A percentile compares a stretch with the other conserved stretches of the same genome.
Evolutionary conservation across 1,284 basidiomycete genomes (phyloP).

Genomic region (Wallemia hederae): DNA sequence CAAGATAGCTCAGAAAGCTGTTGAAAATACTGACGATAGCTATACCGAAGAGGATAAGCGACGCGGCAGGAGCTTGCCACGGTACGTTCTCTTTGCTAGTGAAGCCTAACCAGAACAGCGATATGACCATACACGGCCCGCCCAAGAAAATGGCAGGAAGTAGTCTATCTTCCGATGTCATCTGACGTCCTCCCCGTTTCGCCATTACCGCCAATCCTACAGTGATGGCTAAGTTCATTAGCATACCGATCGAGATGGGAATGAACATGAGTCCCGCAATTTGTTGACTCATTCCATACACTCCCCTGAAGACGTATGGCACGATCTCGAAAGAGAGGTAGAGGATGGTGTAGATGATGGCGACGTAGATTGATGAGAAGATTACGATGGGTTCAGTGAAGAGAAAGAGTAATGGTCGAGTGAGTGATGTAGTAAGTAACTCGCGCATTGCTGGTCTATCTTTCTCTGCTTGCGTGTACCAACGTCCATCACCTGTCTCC

Average conservation of each 20-base stretch:
- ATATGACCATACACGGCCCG: not conserved
- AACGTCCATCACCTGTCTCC: not conserved
- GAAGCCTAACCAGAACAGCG: not conserved
- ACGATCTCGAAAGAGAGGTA: not conserved
- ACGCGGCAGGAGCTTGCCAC: not conserved
- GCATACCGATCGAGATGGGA: not conserved
- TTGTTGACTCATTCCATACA: not conserved
- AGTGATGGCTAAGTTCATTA: not conserved
- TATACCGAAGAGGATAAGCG: not conserved
- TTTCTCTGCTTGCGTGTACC: not conserved
- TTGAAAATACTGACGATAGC: not conserved
- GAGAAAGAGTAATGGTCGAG: not conserved
- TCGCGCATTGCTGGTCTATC: not conserved
- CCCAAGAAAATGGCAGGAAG: not conserved
- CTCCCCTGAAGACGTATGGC: not conserved
- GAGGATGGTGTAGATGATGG: not conserved
- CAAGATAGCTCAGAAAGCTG: not conserved
- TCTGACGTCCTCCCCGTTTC: not conserved
- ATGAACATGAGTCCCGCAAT: not conserved
- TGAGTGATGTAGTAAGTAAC: not conserved
- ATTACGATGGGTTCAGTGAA: not conserved
- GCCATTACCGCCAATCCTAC: not conserved
- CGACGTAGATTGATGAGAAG: not conserved
- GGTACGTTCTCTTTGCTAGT: not conserved
- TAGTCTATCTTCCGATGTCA: not conserved